phyloP scores from a whole-genome alignment of 345 rosid species.

The Alliaria petiolata region DNA sequence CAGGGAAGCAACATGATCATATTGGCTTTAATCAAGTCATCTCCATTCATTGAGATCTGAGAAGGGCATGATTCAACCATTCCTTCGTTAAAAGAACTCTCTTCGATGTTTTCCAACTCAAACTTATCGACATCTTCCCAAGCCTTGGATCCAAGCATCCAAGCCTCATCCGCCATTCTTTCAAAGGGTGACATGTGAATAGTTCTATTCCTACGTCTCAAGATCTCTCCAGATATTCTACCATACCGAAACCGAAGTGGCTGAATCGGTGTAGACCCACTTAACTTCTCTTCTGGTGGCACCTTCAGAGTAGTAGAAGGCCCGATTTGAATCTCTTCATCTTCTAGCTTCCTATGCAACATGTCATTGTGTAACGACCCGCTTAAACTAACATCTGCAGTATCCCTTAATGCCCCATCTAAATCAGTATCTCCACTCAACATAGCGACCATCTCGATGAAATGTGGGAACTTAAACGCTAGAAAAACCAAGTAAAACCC shows the following conservation, averaged over 20 bases:
- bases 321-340: slow-evolving; percentile 44
- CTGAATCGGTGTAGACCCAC: slow-evolving; percentile 37
- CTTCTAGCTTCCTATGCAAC: slow-evolving; percentile 66
- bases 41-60: slow-evolving; percentile 70
- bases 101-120: slow-evolving; percentile 41
- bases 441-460: slow-evolving; percentile 61
- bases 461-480: slow-evolving; percentile 78
- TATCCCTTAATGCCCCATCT: slow-evolving; percentile 40
- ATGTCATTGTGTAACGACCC: slow-evolving; percentile 67
- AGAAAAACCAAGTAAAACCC: slow-evolving; percentile 71
- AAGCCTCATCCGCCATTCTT: slow-evolving; percentile 92
- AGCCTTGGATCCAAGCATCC: slow-evolving; percentile 86
- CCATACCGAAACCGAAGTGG: slow-evolving; percentile 64
- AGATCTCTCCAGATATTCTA: slow-evolving; percentile 67
- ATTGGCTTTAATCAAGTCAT: slow-evolving; percentile 61
- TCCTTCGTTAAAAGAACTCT: slow-evolving; percentile 28
- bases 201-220: slow-evolving; percentile 70
- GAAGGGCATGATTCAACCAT: slow-evolving; percentile 69
- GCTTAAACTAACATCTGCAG: slow-evolving; percentile 51
- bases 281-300: slow-evolving; percentile 40
- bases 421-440: slow-evolving; percentile 66
- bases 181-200: slow-evolving; percentile 56
- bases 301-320: slow-evolving; percentile 57
- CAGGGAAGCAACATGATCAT: slow-evolving; percentile 86
- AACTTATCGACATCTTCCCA: slow-evolving; percentile 76